Evolutionary conservation across 1,284 basidiomycete genomes (phyloP), one percentile per base, ranked within the genome.

Genomic region (Peniophora sp.): DNA sequence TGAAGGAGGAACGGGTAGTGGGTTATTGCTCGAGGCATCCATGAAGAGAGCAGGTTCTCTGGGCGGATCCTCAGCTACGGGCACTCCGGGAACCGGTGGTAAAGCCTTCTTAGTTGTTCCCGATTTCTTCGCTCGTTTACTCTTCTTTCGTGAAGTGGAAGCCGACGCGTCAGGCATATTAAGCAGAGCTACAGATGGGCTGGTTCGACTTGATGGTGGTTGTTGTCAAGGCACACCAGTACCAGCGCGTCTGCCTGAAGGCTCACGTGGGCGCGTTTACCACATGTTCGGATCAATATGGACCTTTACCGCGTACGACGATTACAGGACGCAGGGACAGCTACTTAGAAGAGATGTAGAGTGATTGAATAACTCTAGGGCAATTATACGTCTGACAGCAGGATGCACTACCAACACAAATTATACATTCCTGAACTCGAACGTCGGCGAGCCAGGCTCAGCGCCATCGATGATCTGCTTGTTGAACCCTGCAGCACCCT

Each of bases 381-480:
- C 27, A 32, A 32, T 32, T 32, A 5, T 32, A 32, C 27, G 12
- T 6, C 27, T 32, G 27, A 32, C 6, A 32, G 6, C 27, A 5
- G 27, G 12, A 32, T 32, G n/a, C n/a, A n/a, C n/a, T n/a, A n/a
- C n/a, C n/a, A n/a, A n/a, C n/a, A n/a, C n/a, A n/a, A 32, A 6
- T 16, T 41, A 45, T 12, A 58, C 56, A 24, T 58, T 58, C 52
- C 57, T 55, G 51, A 57, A 95, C 64, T 92, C 87, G 59, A 92
- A 86, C 11, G 83, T 85, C 38, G 94, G 93, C 35, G 72, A 76
- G 19, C 91, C 94, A 17, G 96, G 96, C 70, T 97, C 93, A 23
- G 92, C 88, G 14, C 71, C 72, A 58, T 96, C 94, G 48, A 95
- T 81, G 58, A 92, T 85, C 54, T 63, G 69, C 58, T 76, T 76